Evolutionary conservation across 2,329 filamentous ascomycete genomes (phyloP).

Genomic region (Neoarthrinium moseri): DNA sequence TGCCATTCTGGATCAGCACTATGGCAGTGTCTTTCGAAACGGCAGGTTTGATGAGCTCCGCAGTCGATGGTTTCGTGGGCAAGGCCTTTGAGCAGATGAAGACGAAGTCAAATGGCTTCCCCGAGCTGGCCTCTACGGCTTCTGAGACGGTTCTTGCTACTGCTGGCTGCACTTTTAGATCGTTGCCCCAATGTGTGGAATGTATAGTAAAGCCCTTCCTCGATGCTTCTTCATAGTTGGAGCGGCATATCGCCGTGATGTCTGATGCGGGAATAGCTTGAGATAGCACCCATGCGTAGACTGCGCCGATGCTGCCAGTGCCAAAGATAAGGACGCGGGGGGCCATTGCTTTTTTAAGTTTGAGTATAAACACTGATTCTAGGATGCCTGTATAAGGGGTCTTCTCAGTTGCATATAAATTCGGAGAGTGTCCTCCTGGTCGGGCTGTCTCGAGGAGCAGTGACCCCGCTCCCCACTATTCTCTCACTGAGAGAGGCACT

Average conservation of each 20-base stretch:
- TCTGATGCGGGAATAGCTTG: conserved; percentile 19
- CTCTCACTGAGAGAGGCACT: too few relatives aligned
- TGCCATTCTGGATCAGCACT: conserved; percentile 58
- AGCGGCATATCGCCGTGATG: conserved; percentile 29
- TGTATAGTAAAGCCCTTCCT: conserved; percentile 27
- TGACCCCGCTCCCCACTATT: too few relatives aligned
- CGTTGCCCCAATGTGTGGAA: conserved; percentile 27
- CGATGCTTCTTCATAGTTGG: conserved; percentile 26
- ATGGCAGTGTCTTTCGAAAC: conserved; percentile 39
- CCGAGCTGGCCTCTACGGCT: conserved; percentile 18
- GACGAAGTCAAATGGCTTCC: conserved; percentile 25
- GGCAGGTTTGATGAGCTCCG: conserved; percentile 26
- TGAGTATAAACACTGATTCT: too few relatives aligned
- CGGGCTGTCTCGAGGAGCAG: too few relatives aligned
- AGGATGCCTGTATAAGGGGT: too few relatives aligned
- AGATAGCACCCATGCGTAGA: conserved; percentile 24
- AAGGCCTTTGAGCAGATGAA: conserved; percentile 25
- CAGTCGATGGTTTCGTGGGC: conserved; percentile 20
- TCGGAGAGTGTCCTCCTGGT: too few relatives aligned
- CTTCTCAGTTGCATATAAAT: too few relatives aligned
- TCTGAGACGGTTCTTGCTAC: conserved; percentile 27
- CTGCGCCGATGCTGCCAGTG: conserved; percentile 31
- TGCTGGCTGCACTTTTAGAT: conserved; percentile 22
- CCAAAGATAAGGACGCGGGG: conserved; percentile 29
- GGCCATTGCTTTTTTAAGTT: conserved; percentile 17